A percentile compares a stretch with the other conserved stretches of the same genome.
phyloP scores from a whole-genome alignment of 2,329 filamentous ascomycete species.

The Stagonosporopsis rhizophila region DNA sequence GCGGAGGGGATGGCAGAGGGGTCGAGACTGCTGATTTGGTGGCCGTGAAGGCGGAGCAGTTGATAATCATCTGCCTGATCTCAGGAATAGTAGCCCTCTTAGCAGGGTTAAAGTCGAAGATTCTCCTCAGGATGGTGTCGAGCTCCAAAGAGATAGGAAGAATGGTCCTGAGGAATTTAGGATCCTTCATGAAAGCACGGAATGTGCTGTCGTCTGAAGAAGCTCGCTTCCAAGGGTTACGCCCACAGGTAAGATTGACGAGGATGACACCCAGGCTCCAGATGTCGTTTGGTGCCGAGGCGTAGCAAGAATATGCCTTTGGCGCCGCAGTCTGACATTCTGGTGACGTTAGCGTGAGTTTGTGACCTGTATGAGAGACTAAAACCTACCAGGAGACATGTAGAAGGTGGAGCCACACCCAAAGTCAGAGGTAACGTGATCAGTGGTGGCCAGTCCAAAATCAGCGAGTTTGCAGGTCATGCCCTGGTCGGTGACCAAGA shows the following conservation, averaged over 20 bases:
- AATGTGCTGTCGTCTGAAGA: slow-evolving; percentile 94
- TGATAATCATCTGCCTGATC: slow-evolving; percentile 76
- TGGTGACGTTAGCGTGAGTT: slow-evolving; percentile 53
- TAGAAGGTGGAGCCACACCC: slow-evolving; percentile 99
- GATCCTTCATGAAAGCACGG: slow-evolving; percentile 84
- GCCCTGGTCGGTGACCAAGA: slow-evolving; percentile 87
- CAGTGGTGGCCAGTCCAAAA: slow-evolving; percentile 91
- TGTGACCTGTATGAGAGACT: slow-evolving; percentile 16
- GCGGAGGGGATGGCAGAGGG: slow-evolving; percentile 54
- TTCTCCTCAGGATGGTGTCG: slow-evolving; percentile 82
- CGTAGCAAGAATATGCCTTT: slow-evolving; percentile 78
- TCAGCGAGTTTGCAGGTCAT: slow-evolving; percentile 94
- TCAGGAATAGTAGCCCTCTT: slow-evolving; percentile 83
- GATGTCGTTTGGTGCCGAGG: slow-evolving; percentile 92
- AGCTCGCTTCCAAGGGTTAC: slow-evolving; percentile 98
- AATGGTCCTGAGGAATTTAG: slow-evolving; percentile 89
- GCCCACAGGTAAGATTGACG: slow-evolving; percentile 95
- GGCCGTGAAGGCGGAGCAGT: slow-evolving; percentile 76
- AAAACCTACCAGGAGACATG: slow-evolving; percentile 92
- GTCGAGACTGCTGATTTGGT: slow-evolving; percentile 52
- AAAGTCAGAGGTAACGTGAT: slow-evolving; percentile 87
- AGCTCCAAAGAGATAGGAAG: slow-evolving; percentile 89
- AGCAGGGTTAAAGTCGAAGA: slow-evolving; percentile 86
- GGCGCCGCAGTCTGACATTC: slow-evolving; percentile 86
- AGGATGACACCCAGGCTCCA: slow-evolving; percentile 99